Evolutionary conservation across 2,329 filamentous ascomycete genomes (phyloP), one percentile per base, ranked within the genome.

Genomic region (Thielaviopsis ethacetica): DNA sequence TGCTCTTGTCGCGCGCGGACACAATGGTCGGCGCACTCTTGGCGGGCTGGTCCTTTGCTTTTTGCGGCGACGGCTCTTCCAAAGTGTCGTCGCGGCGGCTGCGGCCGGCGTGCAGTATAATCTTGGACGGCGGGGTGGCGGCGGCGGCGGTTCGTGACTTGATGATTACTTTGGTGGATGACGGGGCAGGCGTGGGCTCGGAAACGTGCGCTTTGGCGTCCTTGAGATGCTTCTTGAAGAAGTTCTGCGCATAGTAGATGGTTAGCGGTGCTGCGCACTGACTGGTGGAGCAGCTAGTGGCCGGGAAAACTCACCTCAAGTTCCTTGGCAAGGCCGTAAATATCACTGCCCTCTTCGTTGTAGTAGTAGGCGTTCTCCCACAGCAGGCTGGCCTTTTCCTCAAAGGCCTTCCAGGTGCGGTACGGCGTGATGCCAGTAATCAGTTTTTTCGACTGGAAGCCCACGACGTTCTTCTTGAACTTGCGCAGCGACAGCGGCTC

Each of bases 331-430:
- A 93, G 75, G 22, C 80, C 76, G 63, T 84, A 88, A 56, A 95
- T 91, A 17, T 89, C 85, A 66, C 91, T 95, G 3, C 85, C 87
- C 67, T 95, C 90, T 69, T 95, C 88, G 64, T 96, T 96, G 74
- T 91, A 96, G 61, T 85, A 85, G 66, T 83, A 86, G 0, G 90
- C 89, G 69, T 96, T 96, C 54, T 78, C 79, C 91, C 91, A 96
- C 51, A 96, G 83, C 57, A 88, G 77, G 65, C 83, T 86, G 13
- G 88, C 78, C 66, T 87, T 86, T 58, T 90, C 83, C 68, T 89
- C 88, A 64, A 95, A 88, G 0, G 83, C 78, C 59, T 83, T 78
- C 91, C 91, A 96, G 56, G 75, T 86, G 68, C 88, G 91, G 71
- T 90, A 88, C 54, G 89, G 83, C 54, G 76, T 82, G 4, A 76